A percentile compares a stretch with the other conserved stretches of the same genome.
Conservation (phyloP, 164 flowering plant genomes). For the Paratinospora sagittata region DNA sequence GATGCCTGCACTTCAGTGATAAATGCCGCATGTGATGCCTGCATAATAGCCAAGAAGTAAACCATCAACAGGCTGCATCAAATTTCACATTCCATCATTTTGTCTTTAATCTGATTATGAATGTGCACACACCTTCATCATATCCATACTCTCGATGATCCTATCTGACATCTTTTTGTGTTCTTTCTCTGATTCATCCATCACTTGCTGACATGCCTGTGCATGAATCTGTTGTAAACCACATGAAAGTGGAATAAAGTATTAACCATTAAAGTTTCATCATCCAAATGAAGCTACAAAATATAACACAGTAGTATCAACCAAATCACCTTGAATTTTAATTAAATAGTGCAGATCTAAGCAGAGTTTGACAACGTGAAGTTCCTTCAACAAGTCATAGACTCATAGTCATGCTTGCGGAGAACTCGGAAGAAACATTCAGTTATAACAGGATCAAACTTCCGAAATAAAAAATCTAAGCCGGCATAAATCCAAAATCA, state of each 20-base stretch:
- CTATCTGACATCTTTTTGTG: slow-evolving; percentile 52
- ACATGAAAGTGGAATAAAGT: background rate
- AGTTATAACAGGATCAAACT: background rate
- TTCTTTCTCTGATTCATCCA: slow-evolving; percentile 65
- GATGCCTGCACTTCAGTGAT: slow-evolving; percentile 52
- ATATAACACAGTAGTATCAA: background rate
- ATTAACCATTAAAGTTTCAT: background rate
- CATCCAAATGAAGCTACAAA: background rate
- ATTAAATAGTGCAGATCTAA: too few relatives aligned
- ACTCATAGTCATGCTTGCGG: background rate
- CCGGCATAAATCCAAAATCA: too few relatives aligned
- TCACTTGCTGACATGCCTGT: slow-evolving; percentile 52
- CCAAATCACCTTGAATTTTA: background rate
- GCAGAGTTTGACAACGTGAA: background rate
- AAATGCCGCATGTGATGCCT: slow-evolving; percentile 65
- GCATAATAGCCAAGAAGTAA: slow-evolving; percentile 10
- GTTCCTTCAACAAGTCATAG: background rate
- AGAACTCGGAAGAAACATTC: background rate
- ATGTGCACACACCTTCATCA: slow-evolving; percentile 21
- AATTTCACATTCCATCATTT: background rate
- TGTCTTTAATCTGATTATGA: background rate
- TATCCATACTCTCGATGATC: slow-evolving; percentile 47
- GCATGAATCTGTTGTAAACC: slow-evolving; percentile 44
- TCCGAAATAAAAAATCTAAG: too few relatives aligned
- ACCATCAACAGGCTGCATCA: background rate